phyloP scores from a whole-genome alignment of 2,329 filamentous ascomycete species.

The Madurella mycetomatis region DNA sequence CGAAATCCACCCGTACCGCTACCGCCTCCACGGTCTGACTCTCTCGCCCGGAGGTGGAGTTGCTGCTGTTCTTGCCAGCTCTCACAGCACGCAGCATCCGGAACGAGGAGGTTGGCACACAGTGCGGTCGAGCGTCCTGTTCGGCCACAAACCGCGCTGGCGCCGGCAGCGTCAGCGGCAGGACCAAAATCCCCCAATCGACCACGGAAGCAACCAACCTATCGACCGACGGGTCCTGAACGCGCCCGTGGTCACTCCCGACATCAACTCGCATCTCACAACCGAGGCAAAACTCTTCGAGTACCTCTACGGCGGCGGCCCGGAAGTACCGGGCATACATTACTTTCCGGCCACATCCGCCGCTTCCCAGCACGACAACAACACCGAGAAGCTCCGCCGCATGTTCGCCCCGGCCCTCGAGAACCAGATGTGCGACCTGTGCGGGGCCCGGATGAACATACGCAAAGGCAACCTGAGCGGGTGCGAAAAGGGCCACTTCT shows the following conservation, averaged over 20 bases:
- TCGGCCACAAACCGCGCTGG: slow-evolving; percentile 30
- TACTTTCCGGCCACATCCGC: slow-evolving; percentile 8
- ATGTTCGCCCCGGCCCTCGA: slow-evolving; percentile 37
- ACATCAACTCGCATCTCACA: slow-evolving; percentile 33
- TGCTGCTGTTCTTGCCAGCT: slow-evolving; percentile 48
- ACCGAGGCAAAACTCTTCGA: slow-evolving; percentile 54
- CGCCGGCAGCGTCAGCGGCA: slow-evolving; percentile 10
- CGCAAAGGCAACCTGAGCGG: slow-evolving; percentile 21
- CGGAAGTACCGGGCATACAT: slow-evolving; percentile 40
- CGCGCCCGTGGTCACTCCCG: neutral
- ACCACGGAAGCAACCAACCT: neutral
- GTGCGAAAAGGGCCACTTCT: slow-evolving; percentile 36
- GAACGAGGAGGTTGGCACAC: slow-evolving; percentile 40
- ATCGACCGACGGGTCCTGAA: slow-evolving; percentile 8
- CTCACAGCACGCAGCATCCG: slow-evolving; percentile 45
- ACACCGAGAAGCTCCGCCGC: slow-evolving; percentile 27
- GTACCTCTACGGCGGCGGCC: slow-evolving; percentile 54
- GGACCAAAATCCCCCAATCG: no score
- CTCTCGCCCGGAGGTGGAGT: slow-evolving; percentile 48
- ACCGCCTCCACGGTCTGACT: slow-evolving; percentile 51
- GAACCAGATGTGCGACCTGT: slow-evolving; percentile 43
- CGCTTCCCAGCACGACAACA: slow-evolving; percentile 9
- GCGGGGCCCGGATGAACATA: slow-evolving; percentile 28
- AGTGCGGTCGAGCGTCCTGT: slow-evolving; percentile 35
- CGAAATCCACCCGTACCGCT: slow-evolving; percentile 46